Conservation (phyloP, 2,329 filamentous ascomycete species). For the Grosmannia penicillata region DNA sequence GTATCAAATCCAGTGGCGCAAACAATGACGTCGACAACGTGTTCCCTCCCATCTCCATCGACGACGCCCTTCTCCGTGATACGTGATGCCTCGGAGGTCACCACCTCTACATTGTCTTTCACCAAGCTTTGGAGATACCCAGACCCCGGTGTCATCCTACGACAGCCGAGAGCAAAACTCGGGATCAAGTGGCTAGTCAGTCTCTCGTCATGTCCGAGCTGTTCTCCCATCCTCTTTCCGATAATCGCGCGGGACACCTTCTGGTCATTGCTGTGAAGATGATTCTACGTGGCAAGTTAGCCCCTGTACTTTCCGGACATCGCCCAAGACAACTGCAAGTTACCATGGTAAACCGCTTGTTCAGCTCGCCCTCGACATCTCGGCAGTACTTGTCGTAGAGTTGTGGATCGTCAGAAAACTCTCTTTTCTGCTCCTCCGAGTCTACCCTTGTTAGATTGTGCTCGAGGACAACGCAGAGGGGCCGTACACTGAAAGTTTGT, state of each 20-base stretch:
- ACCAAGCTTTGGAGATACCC: conserved; percentile 26
- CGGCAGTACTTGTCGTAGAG: conserved; percentile 5
- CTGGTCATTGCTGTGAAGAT: conserved; percentile 1
- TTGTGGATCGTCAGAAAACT: conserved; percentile 35
- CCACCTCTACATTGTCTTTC: conserved; percentile 26
- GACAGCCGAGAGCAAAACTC: conserved; percentile 18
- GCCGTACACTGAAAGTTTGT: conserved; percentile 25
- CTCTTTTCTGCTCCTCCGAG: conserved; percentile 34
- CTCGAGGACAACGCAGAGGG: no score
- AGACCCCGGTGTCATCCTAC: conserved; percentile 24
- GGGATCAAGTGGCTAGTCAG: background rate
- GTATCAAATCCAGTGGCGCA: conserved; percentile 24
- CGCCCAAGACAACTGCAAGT: background rate
- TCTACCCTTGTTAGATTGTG: no score
- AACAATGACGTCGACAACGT: conserved; percentile 13
- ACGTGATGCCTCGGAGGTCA: conserved; percentile 21
- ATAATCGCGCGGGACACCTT: background rate
- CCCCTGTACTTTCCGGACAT: background rate
- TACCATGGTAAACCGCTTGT: conserved; percentile 6
- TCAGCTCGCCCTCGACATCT: conserved; percentile 6
- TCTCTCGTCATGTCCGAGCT: background rate
- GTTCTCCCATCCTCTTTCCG: background rate
- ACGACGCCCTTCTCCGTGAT: conserved; percentile 19
- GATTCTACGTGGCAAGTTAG: background rate
- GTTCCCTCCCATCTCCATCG: conserved; percentile 12